A percentile compares a stretch with the other conserved stretches of the same genome.
Conservation (phyloP, 1,284 basidiomycete species). For the Apiotrichum gracile region DNA sequence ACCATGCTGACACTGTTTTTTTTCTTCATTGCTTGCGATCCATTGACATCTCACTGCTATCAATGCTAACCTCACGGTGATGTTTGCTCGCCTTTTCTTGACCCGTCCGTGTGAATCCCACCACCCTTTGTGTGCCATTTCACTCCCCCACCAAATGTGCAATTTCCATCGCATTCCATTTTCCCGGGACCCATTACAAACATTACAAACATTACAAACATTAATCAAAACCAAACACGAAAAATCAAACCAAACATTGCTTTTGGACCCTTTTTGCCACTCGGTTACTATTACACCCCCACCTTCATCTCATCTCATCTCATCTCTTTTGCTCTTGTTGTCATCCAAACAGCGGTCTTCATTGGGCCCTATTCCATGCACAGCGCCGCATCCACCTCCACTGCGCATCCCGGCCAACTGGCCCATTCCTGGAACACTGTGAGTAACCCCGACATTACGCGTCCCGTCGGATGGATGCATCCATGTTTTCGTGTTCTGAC, state of each 20-base stretch:
- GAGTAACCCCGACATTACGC: neutral
- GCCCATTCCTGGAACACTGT: conserved; percentile 24
- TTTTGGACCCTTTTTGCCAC: no score
- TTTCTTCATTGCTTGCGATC: neutral
- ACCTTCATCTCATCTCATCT: no score
- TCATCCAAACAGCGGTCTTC: conserved; percentile 4
- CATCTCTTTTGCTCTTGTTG: no score
- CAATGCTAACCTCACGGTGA: no score
- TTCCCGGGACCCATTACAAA: no score
- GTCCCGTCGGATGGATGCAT: neutral
- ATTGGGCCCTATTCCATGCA: conserved; percentile 19
- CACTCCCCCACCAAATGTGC: no score
- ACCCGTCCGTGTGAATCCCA: no score
- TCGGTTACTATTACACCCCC: no score
- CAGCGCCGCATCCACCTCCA: conserved; percentile 17
- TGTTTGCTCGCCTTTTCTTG: no score
- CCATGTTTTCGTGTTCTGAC: neutral
- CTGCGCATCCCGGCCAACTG: conserved; percentile 16
- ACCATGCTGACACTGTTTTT: neutral
- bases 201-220: neutral
- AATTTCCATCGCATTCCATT: neutral
- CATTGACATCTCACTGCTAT: neutral
- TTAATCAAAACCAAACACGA: neutral
- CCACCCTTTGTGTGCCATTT: no score
- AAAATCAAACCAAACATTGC: no score